Evolutionary conservation across 2,329 filamentous ascomycete genomes (phyloP).

Genomic region (Pseudogymnoascus sp.): DNA sequence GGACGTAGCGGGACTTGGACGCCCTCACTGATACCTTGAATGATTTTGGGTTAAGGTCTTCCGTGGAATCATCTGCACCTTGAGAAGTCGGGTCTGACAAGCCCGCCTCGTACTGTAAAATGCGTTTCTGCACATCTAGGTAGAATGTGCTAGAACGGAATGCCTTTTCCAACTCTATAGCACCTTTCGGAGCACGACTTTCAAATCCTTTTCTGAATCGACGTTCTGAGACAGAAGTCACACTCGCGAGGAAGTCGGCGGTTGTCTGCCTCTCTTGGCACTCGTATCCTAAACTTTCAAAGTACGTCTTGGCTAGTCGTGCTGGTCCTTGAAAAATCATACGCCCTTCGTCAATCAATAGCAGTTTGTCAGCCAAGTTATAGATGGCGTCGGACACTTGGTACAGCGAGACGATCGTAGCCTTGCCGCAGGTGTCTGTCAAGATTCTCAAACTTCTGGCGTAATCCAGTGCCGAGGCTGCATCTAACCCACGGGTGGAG

Average conservation of each 20-base stretch:
- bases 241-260: constrained; percentile 57
- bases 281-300: constrained; percentile 56
- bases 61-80: constrained; percentile 30
- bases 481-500: constrained; percentile 56
- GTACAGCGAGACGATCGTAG: constrained; percentile 57
- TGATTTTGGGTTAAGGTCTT: background rate
- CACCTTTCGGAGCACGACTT: constrained; percentile 37
- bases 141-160: constrained; percentile 23
- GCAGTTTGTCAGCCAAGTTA: constrained; percentile 60
- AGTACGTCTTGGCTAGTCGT: constrained; percentile 51
- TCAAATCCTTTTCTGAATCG: constrained; percentile 41
- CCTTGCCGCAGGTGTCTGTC: constrained; percentile 52
- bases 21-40: constrained; percentile 24
- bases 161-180: constrained; percentile 35
- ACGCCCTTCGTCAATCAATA: constrained; percentile 58
- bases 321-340: constrained; percentile 57
- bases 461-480: constrained; percentile 53
- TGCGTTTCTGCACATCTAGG: constrained; percentile 39
- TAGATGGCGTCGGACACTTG: constrained; percentile 65
- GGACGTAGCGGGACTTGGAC: constrained; percentile 23
- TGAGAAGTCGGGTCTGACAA: constrained; percentile 47
- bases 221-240: constrained; percentile 60
- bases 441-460: constrained; percentile 52
- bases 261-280: constrained; percentile 55
- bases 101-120: constrained; percentile 40